Conservation (phyloP, 1,139 yeast species). For the Scheffersomyces segobiensis region DNA sequence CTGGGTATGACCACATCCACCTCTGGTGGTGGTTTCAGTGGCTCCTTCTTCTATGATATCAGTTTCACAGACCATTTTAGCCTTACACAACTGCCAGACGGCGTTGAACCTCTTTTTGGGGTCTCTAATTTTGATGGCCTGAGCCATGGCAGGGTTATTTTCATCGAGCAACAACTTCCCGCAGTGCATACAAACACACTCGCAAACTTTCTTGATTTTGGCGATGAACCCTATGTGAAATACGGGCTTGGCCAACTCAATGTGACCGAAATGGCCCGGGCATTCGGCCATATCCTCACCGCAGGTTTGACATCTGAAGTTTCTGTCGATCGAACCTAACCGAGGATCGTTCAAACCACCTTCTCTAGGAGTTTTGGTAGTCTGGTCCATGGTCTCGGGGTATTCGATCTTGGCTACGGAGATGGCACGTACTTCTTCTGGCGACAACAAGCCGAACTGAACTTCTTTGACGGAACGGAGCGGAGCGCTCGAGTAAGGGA, state of each 20-base stretch:
- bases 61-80: conserved; percentile 94
- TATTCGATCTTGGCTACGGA: conserved; percentile 96
- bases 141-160: conserved; percentile 80
- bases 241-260: conserved; percentile 96
- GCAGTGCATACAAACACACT: conserved; percentile 97
- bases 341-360: conserved; percentile 98
- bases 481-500: conserved; percentile 97
- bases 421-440: conserved; percentile 96
- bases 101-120: conserved; percentile 96
- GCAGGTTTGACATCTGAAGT: conserved; percentile 97
- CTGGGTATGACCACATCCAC: conserved; percentile 98
- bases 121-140: conserved; percentile 85
- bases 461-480: conserved; percentile 95
- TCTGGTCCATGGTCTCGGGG: conserved; percentile 98
- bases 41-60: conserved; percentile 67
- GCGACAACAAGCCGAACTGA: conserved; percentile 96
- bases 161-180: conserved; percentile 92
- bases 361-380: conserved; percentile 90
- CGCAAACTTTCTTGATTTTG: conserved; percentile 92
- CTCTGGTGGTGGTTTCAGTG: conserved; percentile 55
- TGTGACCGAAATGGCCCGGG: conserved; percentile 99
- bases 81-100: conserved; percentile 89
- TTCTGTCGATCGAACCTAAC: conserved; percentile 94
- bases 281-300: conserved; percentile 99
- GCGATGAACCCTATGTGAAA: conserved; percentile 95